A percentile compares a stretch with the other conserved stretches of the same genome.
These are phyloP conservation scores for Vanrija humicola DNA, from an alignment of 1,284 basidiomycete genomes.

Conservation along the genomic window DNA sequence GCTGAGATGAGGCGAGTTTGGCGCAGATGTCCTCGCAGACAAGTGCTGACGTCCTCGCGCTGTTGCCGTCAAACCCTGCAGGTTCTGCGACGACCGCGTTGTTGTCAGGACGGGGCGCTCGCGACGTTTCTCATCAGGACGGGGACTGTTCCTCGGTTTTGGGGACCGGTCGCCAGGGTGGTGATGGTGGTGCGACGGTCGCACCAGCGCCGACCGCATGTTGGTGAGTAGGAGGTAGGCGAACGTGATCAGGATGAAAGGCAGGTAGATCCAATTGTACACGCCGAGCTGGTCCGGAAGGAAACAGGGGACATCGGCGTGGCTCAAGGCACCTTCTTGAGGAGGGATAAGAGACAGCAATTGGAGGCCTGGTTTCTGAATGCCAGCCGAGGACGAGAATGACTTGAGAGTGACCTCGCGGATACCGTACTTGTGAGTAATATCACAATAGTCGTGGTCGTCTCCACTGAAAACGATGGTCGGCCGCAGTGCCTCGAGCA, in stretches of 20 bases:
- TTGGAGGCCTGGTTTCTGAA: slow-evolving; percentile 76
- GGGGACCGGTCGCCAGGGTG: not conserved
- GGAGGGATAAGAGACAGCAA: slow-evolving; percentile 67
- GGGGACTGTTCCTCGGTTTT: not conserved
- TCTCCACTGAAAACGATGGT: slow-evolving; percentile 67
- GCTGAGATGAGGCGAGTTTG: slow-evolving; percentile 13
- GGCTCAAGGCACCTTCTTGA: slow-evolving; percentile 37
- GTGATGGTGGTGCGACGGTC: not conserved
- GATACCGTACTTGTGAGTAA: slow-evolving; percentile 55
- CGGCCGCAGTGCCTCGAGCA: slow-evolving; percentile 65
- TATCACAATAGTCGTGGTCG: slow-evolving; percentile 83
- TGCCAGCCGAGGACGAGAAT: slow-evolving; percentile 72
- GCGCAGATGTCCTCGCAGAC: slow-evolving; percentile 1
- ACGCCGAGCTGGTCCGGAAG: slow-evolving; percentile 66
- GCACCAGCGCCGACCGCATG: slow-evolving; percentile 30
- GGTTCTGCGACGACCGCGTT: slow-evolving; percentile 36
- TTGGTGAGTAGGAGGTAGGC: slow-evolving; percentile 45
- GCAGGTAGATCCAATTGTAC: slow-evolving; percentile 59
- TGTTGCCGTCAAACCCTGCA: slow-evolving; percentile 8
- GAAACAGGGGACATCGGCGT: slow-evolving; percentile 59
- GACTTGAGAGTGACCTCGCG: slow-evolving; percentile 77
- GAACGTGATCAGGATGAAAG: slow-evolving; percentile 53
- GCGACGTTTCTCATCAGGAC: slow-evolving; percentile 1
- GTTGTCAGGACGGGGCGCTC: slow-evolving; percentile 35
- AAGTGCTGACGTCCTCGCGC: slow-evolving; percentile 6